Percentiles rank a stretch among this genome's conserved stretches.
phyloP scores from a whole-genome alignment of 1,284 basidiomycete species.

The Malassezia globosa region DNA sequence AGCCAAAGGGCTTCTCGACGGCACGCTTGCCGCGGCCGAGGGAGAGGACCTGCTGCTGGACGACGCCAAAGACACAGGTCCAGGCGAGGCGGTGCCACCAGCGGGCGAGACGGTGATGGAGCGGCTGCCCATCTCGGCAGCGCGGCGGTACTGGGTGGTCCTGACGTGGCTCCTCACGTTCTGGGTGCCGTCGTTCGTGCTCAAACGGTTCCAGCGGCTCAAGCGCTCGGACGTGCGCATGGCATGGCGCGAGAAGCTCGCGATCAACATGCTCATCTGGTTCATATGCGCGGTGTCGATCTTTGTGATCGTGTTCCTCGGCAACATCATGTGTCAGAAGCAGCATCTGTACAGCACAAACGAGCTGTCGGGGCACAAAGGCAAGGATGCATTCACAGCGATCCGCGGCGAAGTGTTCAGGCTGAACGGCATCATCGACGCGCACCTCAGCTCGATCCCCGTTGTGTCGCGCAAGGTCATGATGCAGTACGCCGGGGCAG shows the following conservation, averaged over 20 bases:
- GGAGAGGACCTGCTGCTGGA: constrained; percentile 5
- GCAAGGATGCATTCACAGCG: constrained; percentile 62
- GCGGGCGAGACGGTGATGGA: constrained; percentile 59
- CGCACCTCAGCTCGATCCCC: constrained; percentile 59
- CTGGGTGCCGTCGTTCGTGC: constrained; percentile 67
- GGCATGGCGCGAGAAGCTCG: constrained; percentile 94
- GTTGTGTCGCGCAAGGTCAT: constrained; percentile 67
- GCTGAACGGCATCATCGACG: constrained; percentile 48
- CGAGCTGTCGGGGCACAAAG: constrained; percentile 67
- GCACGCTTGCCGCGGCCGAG: constrained; percentile 1
- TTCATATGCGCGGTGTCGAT: constrained; percentile 73
- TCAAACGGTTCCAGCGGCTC: constrained; percentile 70
- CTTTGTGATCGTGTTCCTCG: constrained; percentile 85
- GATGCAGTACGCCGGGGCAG: constrained; percentile 68
- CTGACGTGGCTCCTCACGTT: constrained; percentile 83
- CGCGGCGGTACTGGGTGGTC: constrained; percentile 73
- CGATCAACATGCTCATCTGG: constrained; percentile 87
- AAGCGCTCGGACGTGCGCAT: constrained; percentile 86
- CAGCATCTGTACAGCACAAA: constrained; percentile 73
- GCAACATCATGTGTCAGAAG: constrained; percentile 80
- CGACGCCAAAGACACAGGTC: constrained; percentile 54
- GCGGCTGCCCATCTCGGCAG: constrained; percentile 66
- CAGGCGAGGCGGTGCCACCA: constrained; percentile 38
- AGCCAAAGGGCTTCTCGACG: background rate
- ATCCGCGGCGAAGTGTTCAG: constrained; percentile 91